Evolutionary conservation across 208 protist genomes (phyloP).

Genomic region (Naegleria fowleri): DNA sequence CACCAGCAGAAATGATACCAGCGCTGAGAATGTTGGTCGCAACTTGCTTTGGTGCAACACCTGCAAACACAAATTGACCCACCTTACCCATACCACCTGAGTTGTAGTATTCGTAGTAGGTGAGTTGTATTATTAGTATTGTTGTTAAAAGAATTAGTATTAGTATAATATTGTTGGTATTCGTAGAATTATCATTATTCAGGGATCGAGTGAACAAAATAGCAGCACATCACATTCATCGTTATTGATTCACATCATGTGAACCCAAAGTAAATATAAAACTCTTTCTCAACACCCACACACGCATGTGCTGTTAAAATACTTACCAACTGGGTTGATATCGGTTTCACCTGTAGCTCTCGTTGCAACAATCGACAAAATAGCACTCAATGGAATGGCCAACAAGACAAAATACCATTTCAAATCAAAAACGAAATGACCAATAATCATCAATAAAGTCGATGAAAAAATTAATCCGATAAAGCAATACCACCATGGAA

Average conservation of each 20-base stretch:
- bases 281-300: no score
- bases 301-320: no score
- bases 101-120: no score
- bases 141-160: no score
- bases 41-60: neutral
- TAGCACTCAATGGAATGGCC: neutral
- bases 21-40: neutral
- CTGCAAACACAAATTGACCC: constrained; percentile 19
- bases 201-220: no score
- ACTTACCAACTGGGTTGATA: constrained; percentile 13
- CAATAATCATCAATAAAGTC: neutral
- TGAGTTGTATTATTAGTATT: no score
- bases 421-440: constrained; percentile 17
- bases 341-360: constrained; percentile 10
- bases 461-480: neutral
- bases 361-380: neutral
- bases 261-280: no score
- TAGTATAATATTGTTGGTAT: no score
- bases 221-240: no score
- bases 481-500: neutral
- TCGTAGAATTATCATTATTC: no score
- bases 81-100: constrained; percentile 21
- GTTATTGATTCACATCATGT: no score
- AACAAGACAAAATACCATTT: constrained; percentile 11
- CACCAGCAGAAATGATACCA: constrained; percentile 17